Percentiles rank a stretch among this genome's conserved stretches.
phyloP scores from a whole-genome alignment of 305 asterid species.

The Lippia alba region DNA sequence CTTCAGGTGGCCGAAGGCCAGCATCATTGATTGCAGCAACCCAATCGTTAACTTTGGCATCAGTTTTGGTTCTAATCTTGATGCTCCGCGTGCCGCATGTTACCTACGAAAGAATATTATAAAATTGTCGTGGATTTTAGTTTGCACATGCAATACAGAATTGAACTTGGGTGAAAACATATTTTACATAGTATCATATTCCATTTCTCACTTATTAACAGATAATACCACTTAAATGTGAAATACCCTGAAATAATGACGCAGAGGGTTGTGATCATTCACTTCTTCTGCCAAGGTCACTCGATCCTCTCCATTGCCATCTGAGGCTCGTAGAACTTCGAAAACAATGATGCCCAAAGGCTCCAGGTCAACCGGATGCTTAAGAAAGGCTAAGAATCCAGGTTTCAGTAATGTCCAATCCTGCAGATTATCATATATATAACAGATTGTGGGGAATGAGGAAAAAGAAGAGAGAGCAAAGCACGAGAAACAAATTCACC shows the following conservation, averaged over 20 bases:
- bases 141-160: neutral
- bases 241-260: constrained; percentile 70
- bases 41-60: constrained; percentile 69
- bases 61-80: constrained; percentile 62
- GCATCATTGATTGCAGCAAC: constrained; percentile 82
- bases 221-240: constrained; percentile 7
- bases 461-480: neutral
- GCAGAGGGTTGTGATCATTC: constrained; percentile 68
- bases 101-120: constrained; percentile 44
- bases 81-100: constrained; percentile 69
- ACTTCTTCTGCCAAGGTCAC: constrained; percentile 70
- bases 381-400: constrained; percentile 75
- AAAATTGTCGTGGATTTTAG: neutral
- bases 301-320: constrained; percentile 68
- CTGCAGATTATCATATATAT: constrained; percentile 42
- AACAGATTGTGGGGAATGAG: neutral
- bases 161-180: neutral
- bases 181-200: neutral
- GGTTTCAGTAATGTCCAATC: constrained; percentile 78
- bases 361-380: constrained; percentile 59
- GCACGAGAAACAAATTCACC: neutral
- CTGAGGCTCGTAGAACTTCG: constrained; percentile 72
- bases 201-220: neutral
- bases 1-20: constrained; percentile 78
- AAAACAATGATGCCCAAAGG: constrained; percentile 68